Evolutionary conservation across 192 early-diverging fungal species (phyloP), one percentile per base, ranked within the genome.

Genomic region (Podila horticola): DNA sequence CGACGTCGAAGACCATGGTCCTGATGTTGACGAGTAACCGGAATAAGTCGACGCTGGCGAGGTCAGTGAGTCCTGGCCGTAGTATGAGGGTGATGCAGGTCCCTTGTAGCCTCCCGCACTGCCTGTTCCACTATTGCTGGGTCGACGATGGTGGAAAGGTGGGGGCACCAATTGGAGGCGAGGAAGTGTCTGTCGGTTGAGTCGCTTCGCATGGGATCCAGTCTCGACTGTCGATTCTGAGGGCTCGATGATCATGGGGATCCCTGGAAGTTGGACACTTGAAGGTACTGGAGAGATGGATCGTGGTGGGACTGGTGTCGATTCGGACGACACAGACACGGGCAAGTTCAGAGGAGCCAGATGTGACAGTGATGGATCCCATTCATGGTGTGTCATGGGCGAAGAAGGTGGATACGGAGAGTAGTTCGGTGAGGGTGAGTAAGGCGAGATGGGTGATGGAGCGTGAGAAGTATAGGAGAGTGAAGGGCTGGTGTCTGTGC

Each of bases 51-150:
- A 75, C 0, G 55, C 83, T 75, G 55, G 88, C 79, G 34, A 92
- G 82, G 61, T 88, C 72, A 65, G 88, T 87, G 20, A 89, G 86
- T 69, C 91, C 89, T 81, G 87, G 79, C 74, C 88, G 74, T 67
- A 89, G 88, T 58, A 82, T 31, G 71, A 90, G 81, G 59, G 82
- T 69, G 30, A 71, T 41, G 28, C 29, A 10, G 63, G 71, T 15
- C 24, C 24, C 22, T 24, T 55, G 52, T 55, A 24, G 6, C 64
- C 41, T 34, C 59, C 36, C 6, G 38, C 38, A 33, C 52, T 62
- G 20, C 45, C 60, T 28, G 30, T 48, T 24, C 51, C 31, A 30
- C 20, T 59, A 6, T 22, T 30, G 41, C 58, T 67, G 24, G 65
- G 67, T 12, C 66, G 77, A 20, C 48, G 61, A 7, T 74, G 66